Base-by-base conservation (phyloP, 2,329 filamentous ascomycete species). In the Aspergillus pseudoterreus region DNA sequence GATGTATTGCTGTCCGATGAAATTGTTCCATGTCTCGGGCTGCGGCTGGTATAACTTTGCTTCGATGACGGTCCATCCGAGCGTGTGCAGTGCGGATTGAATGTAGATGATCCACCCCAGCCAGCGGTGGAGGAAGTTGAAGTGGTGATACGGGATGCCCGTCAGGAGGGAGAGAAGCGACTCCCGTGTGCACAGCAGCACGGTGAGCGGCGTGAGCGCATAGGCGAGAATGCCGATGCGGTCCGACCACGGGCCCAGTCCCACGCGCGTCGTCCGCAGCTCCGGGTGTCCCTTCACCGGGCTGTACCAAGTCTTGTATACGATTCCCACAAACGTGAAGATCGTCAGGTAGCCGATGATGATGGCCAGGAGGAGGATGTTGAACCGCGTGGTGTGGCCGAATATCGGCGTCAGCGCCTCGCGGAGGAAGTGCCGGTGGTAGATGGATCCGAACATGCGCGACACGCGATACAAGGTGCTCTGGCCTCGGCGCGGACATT, bases 101-200 rank as follows among this genome's bases (percentile, higher is more conserved):
- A 82, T 65, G 49, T 88, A 81, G 56, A 92, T 89, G 61, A 91
- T 77, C 55, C 86, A 86, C 6, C 88, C 87, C 0, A 85, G 73
- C 87, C 87, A 91, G 30, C 86, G 83, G 66, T 90, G 87, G 17
- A 91, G 72, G 63, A 91, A 91, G 68, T 87, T 85, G 77, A 91
- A 90, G 61, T 81, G 82, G 59, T 90, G 87, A 62, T 90, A 89
- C 0, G 88, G 86, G 0, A 91, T 76, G 1, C 88, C 87, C 0
- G 87, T 91, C 45, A 89, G 67, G 12, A 87, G 65, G 0, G 83
- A 87, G 4, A 91, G 77, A 2, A 90, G 73, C 0, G 84, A 87
- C 64, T 91, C 87, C 38, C 87, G 79, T 51, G 77, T 84, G n/a
- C 81, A 78, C 11, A 91, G 76, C 44, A 88, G 69, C 27, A 91